Conservation (phyloP, 31 red algal species). For the Odonthalia washingtoniensis region DNA sequence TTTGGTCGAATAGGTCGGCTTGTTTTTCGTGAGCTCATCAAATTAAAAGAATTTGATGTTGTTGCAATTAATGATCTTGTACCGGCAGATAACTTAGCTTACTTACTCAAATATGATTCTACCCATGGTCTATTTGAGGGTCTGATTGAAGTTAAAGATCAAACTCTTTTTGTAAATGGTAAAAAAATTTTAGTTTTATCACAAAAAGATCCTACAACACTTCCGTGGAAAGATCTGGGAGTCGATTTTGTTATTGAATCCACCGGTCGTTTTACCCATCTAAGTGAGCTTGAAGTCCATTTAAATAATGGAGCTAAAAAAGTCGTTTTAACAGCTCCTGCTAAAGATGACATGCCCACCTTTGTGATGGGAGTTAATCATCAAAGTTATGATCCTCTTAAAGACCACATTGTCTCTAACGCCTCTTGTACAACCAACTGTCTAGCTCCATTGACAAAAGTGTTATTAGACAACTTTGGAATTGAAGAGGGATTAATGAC, state of each 20-base stretch:
- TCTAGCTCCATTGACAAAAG: slow-evolving; percentile 80
- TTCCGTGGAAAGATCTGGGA: slow-evolving; percentile 73
- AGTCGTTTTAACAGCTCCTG: slow-evolving; percentile 81
- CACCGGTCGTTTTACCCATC: slow-evolving; percentile 76
- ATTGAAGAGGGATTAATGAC: slow-evolving; percentile 82
- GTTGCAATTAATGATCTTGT: slow-evolving; percentile 84
- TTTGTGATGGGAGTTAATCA: slow-evolving; percentile 84
- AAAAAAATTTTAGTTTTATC: slow-evolving; percentile 71
- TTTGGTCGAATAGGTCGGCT: slow-evolving; percentile 81
- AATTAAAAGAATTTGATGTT: slow-evolving; percentile 66
- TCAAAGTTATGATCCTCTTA: slow-evolving; percentile 36
- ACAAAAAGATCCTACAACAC: slow-evolving; percentile 68
- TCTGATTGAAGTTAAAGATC: slow-evolving; percentile 64
- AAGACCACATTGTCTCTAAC: slow-evolving; percentile 67
- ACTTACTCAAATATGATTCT: slow-evolving; percentile 89
- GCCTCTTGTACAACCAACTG: slow-evolving; percentile 93
- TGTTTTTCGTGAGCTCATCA: slow-evolving; percentile 47
- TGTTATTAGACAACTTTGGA: slow-evolving; percentile 82
- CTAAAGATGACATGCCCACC: slow-evolving; percentile 69
- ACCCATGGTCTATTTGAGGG: slow-evolving; percentile 60
- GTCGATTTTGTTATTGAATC: slow-evolving; percentile 85
- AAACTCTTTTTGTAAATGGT: slow-evolving; percentile 62
- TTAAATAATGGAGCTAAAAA: slow-evolving; percentile 83
- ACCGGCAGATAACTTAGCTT: slow-evolving; percentile 71
- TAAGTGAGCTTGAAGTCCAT: slow-evolving; percentile 62